Evolutionary conservation across 148 eudicot species (phyloP).

Genomic region (Heliosperma pusillum): DNA sequence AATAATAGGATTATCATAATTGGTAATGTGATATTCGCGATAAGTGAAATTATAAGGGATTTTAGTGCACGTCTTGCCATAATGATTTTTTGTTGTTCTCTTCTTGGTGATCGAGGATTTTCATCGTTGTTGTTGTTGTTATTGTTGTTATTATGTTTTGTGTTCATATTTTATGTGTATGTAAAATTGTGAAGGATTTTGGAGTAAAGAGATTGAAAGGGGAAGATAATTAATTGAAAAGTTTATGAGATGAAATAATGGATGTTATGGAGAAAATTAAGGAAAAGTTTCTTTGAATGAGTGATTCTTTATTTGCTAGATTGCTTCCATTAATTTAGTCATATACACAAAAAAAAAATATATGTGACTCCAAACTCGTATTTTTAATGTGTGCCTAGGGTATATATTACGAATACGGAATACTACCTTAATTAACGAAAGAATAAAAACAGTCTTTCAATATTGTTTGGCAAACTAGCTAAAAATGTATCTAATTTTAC

Average conservation of each 20-base stretch:
- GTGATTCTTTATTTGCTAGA: not conserved
- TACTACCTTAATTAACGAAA: no score
- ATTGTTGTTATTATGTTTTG: not conserved
- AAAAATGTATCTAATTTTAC: no score
- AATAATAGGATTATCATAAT: conserved; percentile 23
- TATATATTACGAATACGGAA: no score
- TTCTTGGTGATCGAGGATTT: not conserved
- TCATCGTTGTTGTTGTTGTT: not conserved
- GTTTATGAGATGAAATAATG: not conserved
- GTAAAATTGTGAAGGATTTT: no score
- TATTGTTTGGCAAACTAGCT: no score
- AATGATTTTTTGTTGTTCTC: conserved; percentile 21
- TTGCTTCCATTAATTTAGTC: not conserved
- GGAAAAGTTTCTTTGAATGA: conserved; percentile 4
- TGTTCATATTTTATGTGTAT: not conserved
- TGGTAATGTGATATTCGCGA: conserved; percentile 26
- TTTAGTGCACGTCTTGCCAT: conserved; percentile 29
- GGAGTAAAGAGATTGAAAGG: not conserved
- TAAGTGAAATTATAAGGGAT: conserved; percentile 18
- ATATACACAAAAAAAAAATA: not conserved
- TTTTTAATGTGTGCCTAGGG: no score
- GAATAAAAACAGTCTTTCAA: no score
- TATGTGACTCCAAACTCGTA: no score
- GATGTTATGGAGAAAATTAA: conserved; percentile 23
- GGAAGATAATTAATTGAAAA: not conserved